These are phyloP conservation scores for Calcarisporium arbuscula DNA, from an alignment of 2,329 filamentous ascomycete genomes.

Conservation along the genomic window DNA sequence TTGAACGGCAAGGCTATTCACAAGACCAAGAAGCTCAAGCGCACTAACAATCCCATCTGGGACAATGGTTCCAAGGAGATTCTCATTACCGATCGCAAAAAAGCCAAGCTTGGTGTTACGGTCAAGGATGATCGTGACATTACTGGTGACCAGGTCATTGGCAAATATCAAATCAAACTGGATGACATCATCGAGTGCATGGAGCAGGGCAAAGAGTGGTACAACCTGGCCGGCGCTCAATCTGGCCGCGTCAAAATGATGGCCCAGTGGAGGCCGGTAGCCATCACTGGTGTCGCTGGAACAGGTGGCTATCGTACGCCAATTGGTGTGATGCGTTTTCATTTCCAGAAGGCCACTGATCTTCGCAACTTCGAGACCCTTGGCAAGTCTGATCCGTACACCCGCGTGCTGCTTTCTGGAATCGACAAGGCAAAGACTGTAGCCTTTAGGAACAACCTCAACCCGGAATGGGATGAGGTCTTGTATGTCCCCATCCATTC, in stretches of 20 bases:
- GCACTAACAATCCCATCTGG: conserved; percentile 96
- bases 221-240: conserved; percentile 74
- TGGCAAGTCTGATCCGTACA: conserved; percentile 96
- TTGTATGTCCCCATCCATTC: conserved; percentile 90
- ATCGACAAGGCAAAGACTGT: conserved; percentile 89
- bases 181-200: conserved; percentile 89
- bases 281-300: conserved; percentile 70
- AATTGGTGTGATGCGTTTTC: conserved; percentile 89
- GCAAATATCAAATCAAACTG: conserved; percentile 90
- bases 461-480: conserved; percentile 93
- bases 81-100: conserved; percentile 87
- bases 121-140: conserved; percentile 95
- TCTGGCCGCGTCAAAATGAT: conserved; percentile 84
- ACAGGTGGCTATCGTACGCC: conserved; percentile 88
- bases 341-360: conserved; percentile 77
- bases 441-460: conserved; percentile 91
- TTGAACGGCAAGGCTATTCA: conserved; percentile 92
- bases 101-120: conserved; percentile 81
- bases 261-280: conserved; percentile 92
- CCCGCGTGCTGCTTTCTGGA: conserved; percentile 79
- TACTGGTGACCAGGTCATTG: conserved; percentile 73
- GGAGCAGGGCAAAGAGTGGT: conserved; percentile 94
- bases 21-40: conserved; percentile 84
- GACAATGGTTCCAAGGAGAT: conserved; percentile 89
- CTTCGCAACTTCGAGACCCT: conserved; percentile 90